Base-by-base conservation (phyloP, 108 stramenopile species). In the Conticribra weissflogii region DNA sequence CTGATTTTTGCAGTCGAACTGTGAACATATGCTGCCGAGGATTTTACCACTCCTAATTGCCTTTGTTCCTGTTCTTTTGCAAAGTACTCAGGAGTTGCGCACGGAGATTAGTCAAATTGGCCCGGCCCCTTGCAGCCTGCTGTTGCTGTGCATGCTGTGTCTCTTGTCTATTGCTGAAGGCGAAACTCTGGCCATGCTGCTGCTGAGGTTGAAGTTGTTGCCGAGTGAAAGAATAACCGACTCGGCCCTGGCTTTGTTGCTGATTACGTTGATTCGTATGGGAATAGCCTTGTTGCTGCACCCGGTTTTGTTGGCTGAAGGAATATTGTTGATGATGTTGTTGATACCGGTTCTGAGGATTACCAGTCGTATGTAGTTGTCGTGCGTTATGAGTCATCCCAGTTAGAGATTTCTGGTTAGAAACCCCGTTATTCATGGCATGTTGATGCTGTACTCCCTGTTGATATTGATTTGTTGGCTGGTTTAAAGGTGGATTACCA, bases 11-110 rank as follows among this genome's bases (percentile, higher is more conserved):
- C n/a, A n/a, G n/a, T n/a, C n/a, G n/a, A n/a, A n/a, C n/a, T n/a
- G n/a, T n/a, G n/a, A n/a, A n/a, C n/a, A n/a, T n/a, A n/a, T n/a
- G n/a, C n/a, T n/a, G n/a, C n/a, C n/a, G n/a, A n/a, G n/a, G n/a
- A n/a, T n/a, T n/a, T n/a, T n/a, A n/a, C n/a, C n/a, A n/a, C 18
- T 19, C 17, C 32, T 60, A 66, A 56, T 33, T 65, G 21, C 67
- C 52, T 59, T 60, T 54, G 28, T 81, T 71, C 3, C 75, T 25
- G 24, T 91, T 90, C 28, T 89, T 79, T 51, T 87, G 68, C 69
- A 96, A 60, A 16, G 92, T 96, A 52, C 83, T 91, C 59, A 86
- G 71, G 64, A 96, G 79, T 64, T 96, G 95, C 17, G 90, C 85
- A 19, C 87, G 85, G 53, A 96, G 81, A 59, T 75, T 91, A 51